These are phyloP conservation scores for Zasmidium cellare DNA, from an alignment of 2,329 filamentous ascomycete species.

Conservation along the genomic window DNA sequence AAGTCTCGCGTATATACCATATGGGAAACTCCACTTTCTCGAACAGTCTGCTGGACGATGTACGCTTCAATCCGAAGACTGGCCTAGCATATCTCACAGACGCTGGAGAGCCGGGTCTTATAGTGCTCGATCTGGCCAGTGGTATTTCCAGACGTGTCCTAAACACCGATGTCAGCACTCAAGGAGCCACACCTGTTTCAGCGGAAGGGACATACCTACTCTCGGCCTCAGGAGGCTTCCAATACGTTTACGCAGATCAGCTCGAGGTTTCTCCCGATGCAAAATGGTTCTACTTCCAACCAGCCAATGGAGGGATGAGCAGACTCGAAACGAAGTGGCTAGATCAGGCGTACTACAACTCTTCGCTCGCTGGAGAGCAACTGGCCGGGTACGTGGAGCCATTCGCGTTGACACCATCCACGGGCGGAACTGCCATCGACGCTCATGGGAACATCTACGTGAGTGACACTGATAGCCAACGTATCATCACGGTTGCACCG, in stretches of 20 bases:
- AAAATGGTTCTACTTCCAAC: slow-evolving; percentile 41
- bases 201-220: slow-evolving; percentile 33
- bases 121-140: slow-evolving; percentile 18
- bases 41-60: slow-evolving; percentile 34
- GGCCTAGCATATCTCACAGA: slow-evolving; percentile 34
- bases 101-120: slow-evolving; percentile 16
- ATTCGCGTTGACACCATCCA: slow-evolving; percentile 38
- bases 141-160: slow-evolving; percentile 29
- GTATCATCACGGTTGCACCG: slow-evolving; percentile 29
- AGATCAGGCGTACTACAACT: slow-evolving; percentile 37
- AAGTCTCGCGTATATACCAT: slow-evolving; percentile 34
- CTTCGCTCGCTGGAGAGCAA: slow-evolving; percentile 25
- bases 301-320: slow-evolving; percentile 37
- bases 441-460: slow-evolving; percentile 40
- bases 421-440: slow-evolving; percentile 42
- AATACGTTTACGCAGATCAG: slow-evolving; percentile 37
- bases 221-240: slow-evolving; percentile 20
- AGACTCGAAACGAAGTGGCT: slow-evolving; percentile 37
- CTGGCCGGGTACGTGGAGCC: slow-evolving; percentile 31
- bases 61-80: slow-evolving; percentile 35
- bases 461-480: slow-evolving; percentile 36
- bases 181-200: slow-evolving; percentile 27
- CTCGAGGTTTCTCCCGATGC: slow-evolving; percentile 43
- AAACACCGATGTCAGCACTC: slow-evolving; percentile 26
- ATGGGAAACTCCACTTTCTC: slow-evolving; percentile 35